Percentiles rank a stretch among this genome's conserved stretches.
Evolutionary conservation across 345 rosid genomes (phyloP).

Genomic region (Brassica napus): Da-Ae NC_063444.1:18645501-18646000

Average conservation of each 20-base stretch:
- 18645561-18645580: conserved; percentile 47
- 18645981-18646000: conserved; percentile 87
- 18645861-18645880: conserved; percentile 80
- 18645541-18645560: background rate
- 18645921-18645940: conserved; percentile 68
- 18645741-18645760: conserved; percentile 18
- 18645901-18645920: conserved; percentile 78
- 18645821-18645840: too few relatives aligned
- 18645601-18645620: conserved; percentile 72
- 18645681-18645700: conserved; percentile 84
- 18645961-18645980: conserved; percentile 70
- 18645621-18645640: conserved; percentile 80
- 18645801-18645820: background rate
- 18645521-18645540: background rate
- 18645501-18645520: conserved; percentile 23
- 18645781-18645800: background rate
- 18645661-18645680: conserved; percentile 91
- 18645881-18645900: conserved; percentile 90
- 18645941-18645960: conserved; percentile 82
- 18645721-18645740: too few relatives aligned
- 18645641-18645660: conserved; percentile 60
- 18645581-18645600: conserved; percentile 62
- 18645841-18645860: conserved; percentile 72
- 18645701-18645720: conserved; percentile 50
- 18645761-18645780: conserved; percentile 5